Conservation (phyloP, 352 stramenopile species). For the Ophiocytium majus region DNA sequence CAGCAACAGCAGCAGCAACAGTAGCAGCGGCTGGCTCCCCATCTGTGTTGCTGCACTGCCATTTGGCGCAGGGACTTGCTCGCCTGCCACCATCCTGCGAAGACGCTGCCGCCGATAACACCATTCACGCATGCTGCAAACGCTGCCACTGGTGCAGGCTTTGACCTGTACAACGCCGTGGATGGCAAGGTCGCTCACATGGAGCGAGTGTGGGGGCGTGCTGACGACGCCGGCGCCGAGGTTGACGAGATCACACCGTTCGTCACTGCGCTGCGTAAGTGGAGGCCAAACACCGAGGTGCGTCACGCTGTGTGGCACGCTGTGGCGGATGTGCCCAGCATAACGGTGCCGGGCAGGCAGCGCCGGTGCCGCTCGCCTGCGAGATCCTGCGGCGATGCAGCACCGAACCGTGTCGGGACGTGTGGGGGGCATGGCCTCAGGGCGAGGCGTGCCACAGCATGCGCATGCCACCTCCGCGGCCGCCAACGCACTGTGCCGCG, state of each 20-base stretch:
- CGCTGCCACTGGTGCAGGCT: not conserved
- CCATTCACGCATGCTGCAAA: too few relatives aligned
- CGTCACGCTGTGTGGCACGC: too few relatives aligned
- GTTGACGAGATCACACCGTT: not conserved
- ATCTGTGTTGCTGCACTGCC: not conserved
- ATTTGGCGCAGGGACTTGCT: not conserved
- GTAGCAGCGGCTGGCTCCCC: not conserved
- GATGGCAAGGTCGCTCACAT: not conserved
- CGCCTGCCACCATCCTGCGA: not conserved
- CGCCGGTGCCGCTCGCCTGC: too few relatives aligned
- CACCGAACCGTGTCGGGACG: too few relatives aligned
- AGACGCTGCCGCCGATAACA: not conserved
- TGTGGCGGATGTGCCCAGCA: too few relatives aligned
- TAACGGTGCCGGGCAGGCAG: too few relatives aligned
- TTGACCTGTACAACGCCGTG: not conserved
- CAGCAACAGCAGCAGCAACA: too few relatives aligned
- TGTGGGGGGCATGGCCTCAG: too few relatives aligned
- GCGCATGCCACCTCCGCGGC: too few relatives aligned
- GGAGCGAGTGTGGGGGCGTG: not conserved
- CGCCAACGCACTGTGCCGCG: too few relatives aligned
- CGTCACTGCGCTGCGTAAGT: conserved; percentile 5
- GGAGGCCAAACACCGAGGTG: not conserved
- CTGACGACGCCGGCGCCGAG: not conserved
- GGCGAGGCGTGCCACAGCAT: too few relatives aligned
- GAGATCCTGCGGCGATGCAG: too few relatives aligned